Evolutionary conservation across 208 protist genomes (phyloP).

Genomic region (Trypanosoma boissoni): DNA sequence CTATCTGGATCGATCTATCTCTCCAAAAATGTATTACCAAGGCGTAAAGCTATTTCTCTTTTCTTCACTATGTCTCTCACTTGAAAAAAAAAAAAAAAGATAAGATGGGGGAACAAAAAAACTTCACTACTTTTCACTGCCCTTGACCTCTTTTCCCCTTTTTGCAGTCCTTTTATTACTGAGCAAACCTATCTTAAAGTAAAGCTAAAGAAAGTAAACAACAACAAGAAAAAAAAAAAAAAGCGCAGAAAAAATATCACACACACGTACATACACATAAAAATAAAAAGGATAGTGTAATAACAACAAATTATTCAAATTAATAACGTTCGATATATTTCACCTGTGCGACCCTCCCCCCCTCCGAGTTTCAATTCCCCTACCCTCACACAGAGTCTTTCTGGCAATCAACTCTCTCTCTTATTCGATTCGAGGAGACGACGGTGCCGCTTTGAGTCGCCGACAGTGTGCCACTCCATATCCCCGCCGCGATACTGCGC

Average conservation of each 20-base stretch:
- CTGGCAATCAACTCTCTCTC: background rate
- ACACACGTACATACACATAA: background rate
- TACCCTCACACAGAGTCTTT: no score
- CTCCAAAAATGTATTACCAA: no score
- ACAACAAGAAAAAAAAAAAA: constrained; percentile 13
- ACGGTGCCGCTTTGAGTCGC: constrained; percentile 29
- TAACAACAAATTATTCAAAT: no score
- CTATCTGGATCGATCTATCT: no score
- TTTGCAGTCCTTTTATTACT: background rate
- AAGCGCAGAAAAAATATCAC: constrained; percentile 1
- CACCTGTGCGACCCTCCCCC: no score
- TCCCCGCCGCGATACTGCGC: constrained; percentile 18
- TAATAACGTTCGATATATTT: no score
- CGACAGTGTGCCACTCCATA: constrained; percentile 28
- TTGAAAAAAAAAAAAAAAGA: background rate
- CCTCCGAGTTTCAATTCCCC: no score
- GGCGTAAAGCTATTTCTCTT: no score
- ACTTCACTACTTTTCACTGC: background rate
- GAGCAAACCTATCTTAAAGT: background rate
- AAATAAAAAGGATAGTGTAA: no score
- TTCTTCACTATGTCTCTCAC: no score
- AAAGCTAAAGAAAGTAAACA: constrained; percentile 11
- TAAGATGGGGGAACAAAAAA: background rate
- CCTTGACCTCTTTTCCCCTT: background rate
- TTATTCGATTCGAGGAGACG: constrained; percentile 19